Conservation (phyloP, 1,284 basidiomycete genomes). For the Cystobasidium sp. region DNA sequence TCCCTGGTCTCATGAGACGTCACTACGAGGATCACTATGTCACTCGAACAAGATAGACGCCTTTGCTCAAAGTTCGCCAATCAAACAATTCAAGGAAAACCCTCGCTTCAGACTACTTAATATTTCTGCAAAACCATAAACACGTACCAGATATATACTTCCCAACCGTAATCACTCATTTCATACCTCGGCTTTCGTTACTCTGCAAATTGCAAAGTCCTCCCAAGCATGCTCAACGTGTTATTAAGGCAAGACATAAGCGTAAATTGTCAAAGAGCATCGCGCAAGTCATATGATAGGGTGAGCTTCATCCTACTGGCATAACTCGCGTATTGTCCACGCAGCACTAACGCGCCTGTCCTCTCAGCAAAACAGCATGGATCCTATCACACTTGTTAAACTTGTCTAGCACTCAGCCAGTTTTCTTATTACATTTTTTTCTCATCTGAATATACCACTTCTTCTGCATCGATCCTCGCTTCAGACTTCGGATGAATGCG, state of each 20-base stretch:
- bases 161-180: background rate
- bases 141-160: no score
- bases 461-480: no score
- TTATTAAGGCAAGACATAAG: no score
- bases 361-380: conserved; percentile 12
- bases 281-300: no score
- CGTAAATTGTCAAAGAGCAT: no score
- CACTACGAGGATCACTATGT: conserved; percentile 40
- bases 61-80: background rate
- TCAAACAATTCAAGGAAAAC: background rate
- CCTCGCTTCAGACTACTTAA: background rate
- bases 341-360: no score
- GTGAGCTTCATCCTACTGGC: no score
- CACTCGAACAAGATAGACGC: conserved; percentile 14
- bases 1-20: conserved; percentile 31
- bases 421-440: background rate
- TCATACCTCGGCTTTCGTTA: background rate
- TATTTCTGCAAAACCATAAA: background rate
- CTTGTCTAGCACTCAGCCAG: background rate
- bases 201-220: no score
- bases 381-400: conserved; percentile 16
- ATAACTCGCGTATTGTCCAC: no score
- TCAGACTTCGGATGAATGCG: no score
- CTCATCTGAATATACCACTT: background rate
- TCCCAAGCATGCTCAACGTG: no score